phyloP scores from a whole-genome alignment of 306 rosid genomes.

The Benincasa hispida region DNA sequence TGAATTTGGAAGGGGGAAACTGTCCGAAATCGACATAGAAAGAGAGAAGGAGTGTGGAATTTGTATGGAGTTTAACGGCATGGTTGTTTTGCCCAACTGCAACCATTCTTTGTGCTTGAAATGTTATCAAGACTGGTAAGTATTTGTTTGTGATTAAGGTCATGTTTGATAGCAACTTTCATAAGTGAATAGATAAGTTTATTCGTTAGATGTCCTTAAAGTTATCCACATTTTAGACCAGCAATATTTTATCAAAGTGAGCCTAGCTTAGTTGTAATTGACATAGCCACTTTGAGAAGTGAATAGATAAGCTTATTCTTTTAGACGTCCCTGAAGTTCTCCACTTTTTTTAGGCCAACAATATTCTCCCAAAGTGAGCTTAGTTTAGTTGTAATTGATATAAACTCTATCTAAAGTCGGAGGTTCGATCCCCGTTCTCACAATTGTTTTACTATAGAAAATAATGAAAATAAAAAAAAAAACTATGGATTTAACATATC shows the following conservation, averaged over 20 bases:
- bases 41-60: constrained; percentile 92
- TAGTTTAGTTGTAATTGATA: no score
- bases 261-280: no score
- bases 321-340: not conserved
- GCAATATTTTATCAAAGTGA: no score
- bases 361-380: no score
- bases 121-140: constrained; percentile 77
- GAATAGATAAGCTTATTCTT: not conserved
- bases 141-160: not conserved
- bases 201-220: no score
- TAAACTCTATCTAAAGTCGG: no score
- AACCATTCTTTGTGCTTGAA: constrained; percentile 64
- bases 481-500: not conserved
- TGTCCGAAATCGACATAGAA: constrained; percentile 55
- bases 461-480: not conserved
- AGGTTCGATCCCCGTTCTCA: no score
- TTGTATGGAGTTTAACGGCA: constrained; percentile 73
- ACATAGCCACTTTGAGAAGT: no score
- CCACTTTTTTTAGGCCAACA: no score
- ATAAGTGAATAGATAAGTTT: no score
- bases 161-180: not conserved
- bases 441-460: no score
- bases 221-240: no score
- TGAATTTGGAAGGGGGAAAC: constrained; percentile 26
- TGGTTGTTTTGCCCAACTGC: constrained; percentile 83